Percentiles rank a stretch among this genome's conserved stretches.
phyloP scores from a whole-genome alignment of 2,329 filamentous ascomycete species.

The Samsoniella hepiali region DNA sequence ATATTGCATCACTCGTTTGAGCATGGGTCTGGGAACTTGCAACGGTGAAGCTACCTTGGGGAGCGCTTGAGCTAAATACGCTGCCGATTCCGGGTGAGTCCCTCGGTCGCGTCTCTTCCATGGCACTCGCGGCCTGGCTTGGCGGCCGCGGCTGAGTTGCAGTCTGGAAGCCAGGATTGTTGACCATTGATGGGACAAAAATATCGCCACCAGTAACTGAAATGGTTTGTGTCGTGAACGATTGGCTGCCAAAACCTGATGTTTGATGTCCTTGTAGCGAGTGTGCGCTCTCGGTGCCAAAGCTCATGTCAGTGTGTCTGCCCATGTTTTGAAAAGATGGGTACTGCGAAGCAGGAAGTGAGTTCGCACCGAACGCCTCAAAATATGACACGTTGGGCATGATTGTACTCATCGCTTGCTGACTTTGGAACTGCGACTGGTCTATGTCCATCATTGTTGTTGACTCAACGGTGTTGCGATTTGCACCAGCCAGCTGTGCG shows the following conservation, averaged over 20 bases:
- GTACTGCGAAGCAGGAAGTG: neutral
- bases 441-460: conserved; percentile 1
- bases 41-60: neutral
- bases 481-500: neutral
- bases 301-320: neutral
- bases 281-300: neutral
- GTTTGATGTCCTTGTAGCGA: neutral
- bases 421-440: neutral
- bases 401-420: neutral
- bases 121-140: conserved; percentile 16
- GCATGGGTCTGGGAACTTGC: neutral
- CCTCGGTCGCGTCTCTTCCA: neutral
- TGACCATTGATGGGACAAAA: neutral
- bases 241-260: neutral
- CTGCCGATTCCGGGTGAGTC: neutral
- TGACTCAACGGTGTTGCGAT: neutral
- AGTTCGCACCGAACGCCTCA: no score
- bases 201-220: neutral
- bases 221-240: neutral
- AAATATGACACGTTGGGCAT: neutral
- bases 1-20: neutral
- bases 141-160: neutral
- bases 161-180: neutral
- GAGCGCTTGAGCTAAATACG: neutral
- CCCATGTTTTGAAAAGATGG: neutral